phyloP scores from a whole-genome alignment of 495 filamentous ascomycete genomes.

The Usnea hakonensis region DNA sequence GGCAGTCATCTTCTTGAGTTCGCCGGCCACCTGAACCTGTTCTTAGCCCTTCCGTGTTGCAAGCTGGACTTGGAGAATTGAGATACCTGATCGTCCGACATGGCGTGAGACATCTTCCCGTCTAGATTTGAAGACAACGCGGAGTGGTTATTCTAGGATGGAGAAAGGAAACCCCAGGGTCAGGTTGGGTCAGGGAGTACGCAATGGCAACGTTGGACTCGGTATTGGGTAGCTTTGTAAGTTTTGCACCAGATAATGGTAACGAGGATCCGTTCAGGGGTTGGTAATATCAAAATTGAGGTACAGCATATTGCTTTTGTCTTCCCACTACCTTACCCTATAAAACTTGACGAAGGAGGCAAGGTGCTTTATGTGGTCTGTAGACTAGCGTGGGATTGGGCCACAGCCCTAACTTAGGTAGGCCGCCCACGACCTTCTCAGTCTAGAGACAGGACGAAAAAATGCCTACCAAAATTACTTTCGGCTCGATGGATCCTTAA shows the following conservation, averaged over 20 bases:
- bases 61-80: background rate
- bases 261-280: background rate
- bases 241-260: background rate
- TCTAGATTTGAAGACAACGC: slow-evolving; percentile 13
- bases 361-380: too few relatives aligned
- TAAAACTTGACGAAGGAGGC: too few relatives aligned
- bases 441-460: too few relatives aligned
- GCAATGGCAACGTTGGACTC: background rate
- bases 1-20: slow-evolving; percentile 99
- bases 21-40: slow-evolving; percentile 65
- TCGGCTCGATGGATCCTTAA: too few relatives aligned
- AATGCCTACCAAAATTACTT: too few relatives aligned
- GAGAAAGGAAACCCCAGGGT: background rate
- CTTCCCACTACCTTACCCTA: too few relatives aligned
- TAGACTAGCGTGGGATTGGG: too few relatives aligned
- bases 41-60: background rate
- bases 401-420: too few relatives aligned
- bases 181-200: background rate
- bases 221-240: background rate
- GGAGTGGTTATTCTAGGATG: background rate
- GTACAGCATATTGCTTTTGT: slow-evolving; percentile 1
- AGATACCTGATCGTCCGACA: slow-evolving; percentile 92
- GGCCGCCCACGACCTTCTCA: too few relatives aligned
- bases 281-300: background rate
- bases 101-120: slow-evolving; percentile 80